Percentiles rank a stretch among this genome's conserved stretches.
These are phyloP conservation scores for Cucurbita maxima DNA, from an alignment of 306 rosid genomes.

Conservation along the genomic window DNA sequence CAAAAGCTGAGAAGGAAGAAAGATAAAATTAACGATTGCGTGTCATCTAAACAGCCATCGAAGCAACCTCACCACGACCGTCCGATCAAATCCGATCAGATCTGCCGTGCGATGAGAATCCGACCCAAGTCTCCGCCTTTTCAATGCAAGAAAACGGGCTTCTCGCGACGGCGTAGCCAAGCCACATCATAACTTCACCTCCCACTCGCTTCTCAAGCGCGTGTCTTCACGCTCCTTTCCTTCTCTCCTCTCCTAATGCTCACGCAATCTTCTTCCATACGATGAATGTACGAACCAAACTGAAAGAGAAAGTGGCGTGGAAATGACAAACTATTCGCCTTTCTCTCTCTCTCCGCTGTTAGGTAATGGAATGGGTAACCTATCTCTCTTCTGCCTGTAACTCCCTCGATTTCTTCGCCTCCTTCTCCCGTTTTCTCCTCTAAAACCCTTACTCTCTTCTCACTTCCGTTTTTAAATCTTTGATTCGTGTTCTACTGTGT, in stretches of 20 bases:
- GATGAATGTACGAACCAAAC: neutral
- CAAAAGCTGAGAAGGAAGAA: neutral
- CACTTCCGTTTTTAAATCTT: neutral
- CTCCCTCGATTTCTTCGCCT: conserved; percentile 31
- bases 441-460: neutral
- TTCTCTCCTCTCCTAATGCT: no score
- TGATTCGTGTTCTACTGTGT: neutral
- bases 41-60: neutral
- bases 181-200: neutral
- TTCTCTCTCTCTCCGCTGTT: neutral
- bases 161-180: no score
- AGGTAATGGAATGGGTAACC: neutral
- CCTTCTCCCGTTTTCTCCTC: conserved; percentile 8
- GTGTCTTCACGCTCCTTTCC: neutral
- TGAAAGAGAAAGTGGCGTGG: conserved; percentile 24
- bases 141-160: no score
- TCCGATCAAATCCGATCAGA: neutral
- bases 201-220: neutral
- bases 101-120: neutral
- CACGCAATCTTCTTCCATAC: neutral
- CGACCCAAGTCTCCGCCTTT: neutral
- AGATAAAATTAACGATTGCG: neutral
- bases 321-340: conserved; percentile 15
- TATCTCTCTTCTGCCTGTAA: neutral
- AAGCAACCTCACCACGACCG: neutral